Base-by-base conservation (phyloP, 768 basidiomycete genomes). In the Psilocybe tampanensis region DNA sequence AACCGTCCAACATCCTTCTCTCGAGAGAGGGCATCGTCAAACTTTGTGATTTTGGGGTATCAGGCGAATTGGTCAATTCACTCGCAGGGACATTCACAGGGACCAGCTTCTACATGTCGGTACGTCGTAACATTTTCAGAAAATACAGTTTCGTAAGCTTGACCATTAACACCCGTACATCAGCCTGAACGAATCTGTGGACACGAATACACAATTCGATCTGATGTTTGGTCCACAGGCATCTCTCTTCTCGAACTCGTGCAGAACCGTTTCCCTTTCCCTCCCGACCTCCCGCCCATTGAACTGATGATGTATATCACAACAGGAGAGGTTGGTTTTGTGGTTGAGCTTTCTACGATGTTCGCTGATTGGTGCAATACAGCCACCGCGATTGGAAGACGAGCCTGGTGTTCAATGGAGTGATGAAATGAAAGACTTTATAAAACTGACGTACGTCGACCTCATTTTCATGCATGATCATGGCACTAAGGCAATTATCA, bases 51-150 rank as follows among this genome's bases (percentile, higher is more conserved):
- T 99, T 99, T 68, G 97, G 97, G 29, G 97, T 98, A 18, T 98
- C 96, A 23, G 97, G 96, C 41, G 93, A 97, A 73, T 82, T 99
- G 21, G 87, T 98, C 64, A 86, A 90, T 67, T 94, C 91, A 49
- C 73, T 91, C 60, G 97, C 97, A 15, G 92, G 92, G 52, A 98
- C 97, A 0, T 98, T 98, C 68, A 98, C 96, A 1, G 97, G 97
- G 7, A 98, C 96, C 43, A 94, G 94, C 69, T 90, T 92, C 63
- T 99, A 98, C 74, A 98, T 98, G 96, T 95, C 97, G 62, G 96
- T 98, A 66, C 72, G 95, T 85, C n/a, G 24, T 48, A 41, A 26
- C 44, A 54, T 36, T 17, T 34, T 6, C 33, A 41, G 58, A 8
- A 44, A 52, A 19, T 29, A n/a, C 54, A 39, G 24, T 48, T 15